Evolutionary conservation across 2,329 filamentous ascomycete species (phyloP), one percentile per base, ranked within the genome.

Genomic region (Phyllosticta citribraziliensis): DNA sequence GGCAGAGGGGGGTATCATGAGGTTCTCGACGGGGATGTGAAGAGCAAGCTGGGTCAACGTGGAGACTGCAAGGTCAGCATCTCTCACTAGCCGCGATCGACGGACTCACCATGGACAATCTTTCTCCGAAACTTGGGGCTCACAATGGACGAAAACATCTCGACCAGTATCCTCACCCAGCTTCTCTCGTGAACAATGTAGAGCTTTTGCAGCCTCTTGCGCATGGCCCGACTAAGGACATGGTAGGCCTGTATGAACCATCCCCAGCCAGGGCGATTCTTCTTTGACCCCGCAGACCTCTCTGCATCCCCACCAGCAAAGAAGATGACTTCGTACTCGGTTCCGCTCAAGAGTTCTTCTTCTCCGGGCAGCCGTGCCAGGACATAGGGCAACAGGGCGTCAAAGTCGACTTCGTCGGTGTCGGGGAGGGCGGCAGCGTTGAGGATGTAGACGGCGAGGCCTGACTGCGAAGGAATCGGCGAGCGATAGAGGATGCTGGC

Each of bases 211-310:
- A 84, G 73, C 62, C 79, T 74, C 73, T 83, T 84, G 62, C 80
- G 75, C 68, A 80, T 79, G 4, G 80, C 80, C 63, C 81, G 71
- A 35, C 78, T 78, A 57, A 83, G 74, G 63, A 82, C 74, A 66
- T 82, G 79, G 69, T 84, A 84, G 17, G 80, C 80, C 65, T 83
- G 80, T 57, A 83, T 70, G 64, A 81, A 82, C 81, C 81, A 84
- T 50, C 79, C 79, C 75, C 79, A 80, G 25, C 78, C 78, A 1
- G 81, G 80, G 53, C 76, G 67, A 57, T 73, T 74, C 69, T 79
- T 81, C 69, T 77, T 81, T 20, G 22, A 52, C 17, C 56, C 61
- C 9, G 61, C 53, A 14, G 60, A 50, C 17, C 60, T 33, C 50
- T 58, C 78, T 55, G 75, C 74, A 47, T 75, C 76, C 10, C 79